A percentile compares a stretch with the other conserved stretches of the same genome.
These are phyloP conservation scores for Canavalia gladiata DNA, from an alignment of 306 rosid genomes.

Conservation along the genomic window DNA sequence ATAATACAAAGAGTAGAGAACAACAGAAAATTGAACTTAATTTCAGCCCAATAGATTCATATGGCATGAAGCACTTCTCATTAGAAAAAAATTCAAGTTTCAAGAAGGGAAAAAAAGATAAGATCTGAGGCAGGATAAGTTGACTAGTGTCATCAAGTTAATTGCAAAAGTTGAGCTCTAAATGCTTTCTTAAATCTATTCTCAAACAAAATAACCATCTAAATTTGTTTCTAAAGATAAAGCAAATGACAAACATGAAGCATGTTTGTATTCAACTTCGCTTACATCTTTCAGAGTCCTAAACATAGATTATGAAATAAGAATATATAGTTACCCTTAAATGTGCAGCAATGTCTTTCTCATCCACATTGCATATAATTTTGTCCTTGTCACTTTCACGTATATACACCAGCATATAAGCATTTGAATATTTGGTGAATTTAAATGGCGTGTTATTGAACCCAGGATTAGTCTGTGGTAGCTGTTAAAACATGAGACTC, in stretches of 20 bases:
- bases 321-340: constrained; percentile 75
- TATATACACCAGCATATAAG: constrained; percentile 95
- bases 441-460: constrained; percentile 93
- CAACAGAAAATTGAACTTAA: constrained; percentile 9
- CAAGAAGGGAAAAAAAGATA: neutral
- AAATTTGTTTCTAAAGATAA: neutral
- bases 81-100: constrained; percentile 13
- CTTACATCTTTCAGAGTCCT: neutral
- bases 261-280: constrained; percentile 15
- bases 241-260: constrained; percentile 27
- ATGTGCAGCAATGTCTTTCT: constrained; percentile 97
- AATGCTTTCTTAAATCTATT: constrained; percentile 37
- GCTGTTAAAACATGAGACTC: constrained; percentile 56
- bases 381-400: constrained; percentile 98
- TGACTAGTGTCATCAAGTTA: constrained; percentile 20
- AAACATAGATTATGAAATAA: neutral
- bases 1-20: neutral
- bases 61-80: neutral
- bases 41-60: neutral
- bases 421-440: constrained; percentile 94
- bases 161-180: constrained; percentile 21
- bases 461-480: constrained; percentile 95
- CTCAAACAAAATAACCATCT: constrained; percentile 22
- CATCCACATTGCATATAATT: constrained; percentile 91
- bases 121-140: neutral